Percentiles rank a stretch among this genome's conserved stretches.
These are phyloP conservation scores for Arachis hypogaea DNA, from an alignment of 306 rosid genomes.

Conservation along the genomic window DNA sequence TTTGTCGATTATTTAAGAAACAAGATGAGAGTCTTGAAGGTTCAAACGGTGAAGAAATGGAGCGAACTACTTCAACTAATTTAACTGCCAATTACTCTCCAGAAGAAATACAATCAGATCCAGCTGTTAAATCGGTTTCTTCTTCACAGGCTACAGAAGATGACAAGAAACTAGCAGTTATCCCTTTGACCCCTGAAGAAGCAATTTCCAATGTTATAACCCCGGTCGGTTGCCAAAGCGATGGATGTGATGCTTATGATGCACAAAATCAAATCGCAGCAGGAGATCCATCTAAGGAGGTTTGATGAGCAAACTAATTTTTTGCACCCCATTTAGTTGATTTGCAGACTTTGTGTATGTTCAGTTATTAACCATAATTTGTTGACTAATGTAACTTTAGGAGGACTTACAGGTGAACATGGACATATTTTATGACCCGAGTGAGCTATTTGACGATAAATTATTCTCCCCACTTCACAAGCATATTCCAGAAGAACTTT, in stretches of 20 bases:
- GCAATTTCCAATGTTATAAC: constrained; percentile 52
- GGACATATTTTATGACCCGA: constrained; percentile 40
- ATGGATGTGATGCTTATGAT: constrained; percentile 39
- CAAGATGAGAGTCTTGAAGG: constrained; percentile 69
- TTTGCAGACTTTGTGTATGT: constrained; percentile 19
- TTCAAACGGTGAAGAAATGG: constrained; percentile 60
- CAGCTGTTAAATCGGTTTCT: constrained; percentile 46
- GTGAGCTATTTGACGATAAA: constrained; percentile 48
- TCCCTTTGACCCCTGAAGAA: constrained; percentile 52
- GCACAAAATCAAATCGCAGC: constrained; percentile 34
- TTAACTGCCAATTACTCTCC: constrained; percentile 52
- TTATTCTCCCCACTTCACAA: constrained; percentile 64
- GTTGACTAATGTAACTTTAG: constrained; percentile 41
- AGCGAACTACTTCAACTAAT: constrained; percentile 54
- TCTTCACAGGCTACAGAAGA: constrained; percentile 53
- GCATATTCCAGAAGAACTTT: constrained; percentile 54
- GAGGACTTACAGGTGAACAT: constrained; percentile 35
- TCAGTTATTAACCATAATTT: constrained; percentile 36
- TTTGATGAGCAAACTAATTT: constrained; percentile 42
- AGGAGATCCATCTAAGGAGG: constrained; percentile 42
- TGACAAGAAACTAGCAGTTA: constrained; percentile 38
- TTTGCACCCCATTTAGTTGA: constrained; percentile 13
- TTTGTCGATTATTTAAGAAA: constrained; percentile 87
- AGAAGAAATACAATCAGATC: constrained; percentile 57
- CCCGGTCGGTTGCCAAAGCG: constrained; percentile 34